Percentiles rank a stretch among this genome's conserved stretches.
Evolutionary conservation across 805 yeast genomes (phyloP).

Genomic region (Saturnispora kantuleensis): DNA sequence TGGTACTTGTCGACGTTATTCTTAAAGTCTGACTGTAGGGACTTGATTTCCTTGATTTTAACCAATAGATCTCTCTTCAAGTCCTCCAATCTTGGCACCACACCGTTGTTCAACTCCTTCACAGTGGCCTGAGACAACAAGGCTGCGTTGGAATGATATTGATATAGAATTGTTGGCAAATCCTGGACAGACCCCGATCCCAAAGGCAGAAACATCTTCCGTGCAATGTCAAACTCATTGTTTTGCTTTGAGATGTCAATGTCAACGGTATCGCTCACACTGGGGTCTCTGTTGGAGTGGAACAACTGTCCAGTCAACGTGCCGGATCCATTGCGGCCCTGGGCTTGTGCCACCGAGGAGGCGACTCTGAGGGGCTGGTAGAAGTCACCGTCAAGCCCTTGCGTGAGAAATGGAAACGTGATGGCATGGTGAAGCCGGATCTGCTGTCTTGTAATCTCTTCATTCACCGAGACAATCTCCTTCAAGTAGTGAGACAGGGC

Average conservation of each 20-base stretch:
- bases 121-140: slow-evolving; percentile 47
- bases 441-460: slow-evolving; percentile 79
- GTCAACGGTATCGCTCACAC: slow-evolving; percentile 8
- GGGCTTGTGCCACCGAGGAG: slow-evolving; percentile 4
- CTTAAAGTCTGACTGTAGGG: slow-evolving; percentile 75
- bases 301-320: slow-evolving; percentile 9
- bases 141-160: slow-evolving; percentile 48
- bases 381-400: slow-evolving; percentile 31
- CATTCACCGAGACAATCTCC: slow-evolving; percentile 78
- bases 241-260: slow-evolving; percentile 16
- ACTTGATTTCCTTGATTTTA: slow-evolving; percentile 80
- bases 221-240: slow-evolving; percentile 29
- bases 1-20: slow-evolving; percentile 65
- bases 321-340: slow-evolving; percentile 1
- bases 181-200: slow-evolving; percentile 81
- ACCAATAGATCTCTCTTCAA: slow-evolving; percentile 66
- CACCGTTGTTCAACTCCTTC: slow-evolving; percentile 49
- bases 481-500: slow-evolving; percentile 65
- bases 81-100: slow-evolving; percentile 59
- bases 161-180: slow-evolving; percentile 54
- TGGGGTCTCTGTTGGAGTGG: slow-evolving; percentile 9
- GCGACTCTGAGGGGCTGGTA: slow-evolving; percentile 29
- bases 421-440: slow-evolving; percentile 73
- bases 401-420: slow-evolving; percentile 39
- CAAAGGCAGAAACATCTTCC: slow-evolving; percentile 56